A percentile compares a stretch with the other conserved stretches of the same genome.
phyloP scores from a whole-genome alignment of 2,329 filamentous ascomycete species.

The Nakataea oryzae region DNA sequence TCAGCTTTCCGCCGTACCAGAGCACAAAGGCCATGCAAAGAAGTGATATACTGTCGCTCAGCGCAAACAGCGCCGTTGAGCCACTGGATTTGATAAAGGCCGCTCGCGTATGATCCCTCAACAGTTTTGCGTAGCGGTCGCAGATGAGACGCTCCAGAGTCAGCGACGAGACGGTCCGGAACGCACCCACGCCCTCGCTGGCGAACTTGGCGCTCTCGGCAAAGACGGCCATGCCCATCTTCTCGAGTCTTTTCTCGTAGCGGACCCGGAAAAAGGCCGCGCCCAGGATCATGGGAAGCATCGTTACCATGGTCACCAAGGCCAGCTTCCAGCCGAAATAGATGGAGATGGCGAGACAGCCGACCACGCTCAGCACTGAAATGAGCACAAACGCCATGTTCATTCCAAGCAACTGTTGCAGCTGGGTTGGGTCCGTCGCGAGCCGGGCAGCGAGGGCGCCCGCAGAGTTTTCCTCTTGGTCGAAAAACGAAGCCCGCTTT shows the following conservation, averaged over 20 bases:
- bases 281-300: conserved; percentile 20
- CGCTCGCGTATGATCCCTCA: conserved; percentile 21
- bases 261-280: conserved; percentile 32
- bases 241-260: conserved; percentile 46
- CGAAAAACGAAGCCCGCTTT: conserved; percentile 50
- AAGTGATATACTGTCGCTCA: conserved; percentile 35
- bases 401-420: conserved; percentile 50
- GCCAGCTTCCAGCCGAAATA: conserved; percentile 68
- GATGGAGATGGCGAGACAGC: conserved; percentile 55
- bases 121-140: conserved; percentile 21
- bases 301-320: conserved; percentile 36
- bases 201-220: conserved; percentile 53
- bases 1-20: conserved; percentile 31
- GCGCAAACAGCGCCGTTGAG: conserved; percentile 21
- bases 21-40: conserved; percentile 48
- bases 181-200: conserved; percentile 50
- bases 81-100: conserved; percentile 20
- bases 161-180: conserved; percentile 50
- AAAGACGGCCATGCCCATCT: conserved; percentile 46
- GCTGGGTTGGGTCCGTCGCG: conserved; percentile 43
- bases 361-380: conserved; percentile 54
- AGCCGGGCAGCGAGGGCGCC: conserved; percentile 48
- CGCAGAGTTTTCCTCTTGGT: conserved; percentile 46
- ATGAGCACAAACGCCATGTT: conserved; percentile 55
- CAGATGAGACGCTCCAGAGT: conserved; percentile 50